Evolutionary conservation across 176 grass and related monocot genomes (phyloP), one percentile per base, ranked within the genome.

Genomic region (Oryza officinalis): DNA sequence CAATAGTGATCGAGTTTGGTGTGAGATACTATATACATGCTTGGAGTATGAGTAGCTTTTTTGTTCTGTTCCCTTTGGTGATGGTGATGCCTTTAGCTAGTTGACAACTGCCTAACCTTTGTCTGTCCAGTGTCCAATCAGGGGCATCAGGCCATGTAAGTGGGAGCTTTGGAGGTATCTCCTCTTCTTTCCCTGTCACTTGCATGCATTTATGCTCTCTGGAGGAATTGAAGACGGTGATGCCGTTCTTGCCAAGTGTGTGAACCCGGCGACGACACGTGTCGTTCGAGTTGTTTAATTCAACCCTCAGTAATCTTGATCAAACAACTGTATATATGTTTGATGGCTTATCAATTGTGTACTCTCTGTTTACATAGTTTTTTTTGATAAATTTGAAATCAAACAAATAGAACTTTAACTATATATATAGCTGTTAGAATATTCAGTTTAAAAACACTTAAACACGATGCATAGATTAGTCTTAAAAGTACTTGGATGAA

Each of bases 31-130:
- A 57, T 18, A 57, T 23, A 23, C 54, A 60, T 23, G 22, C 8
- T 10, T 60, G 54, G 8, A 54, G 18, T 13, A 2, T 59, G 52
- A 5, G 18, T 52, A 52, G 4, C 50, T 60, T 60, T 23, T 60
- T 60, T 52, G 25, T 22, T 79, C 76, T 85, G 26, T 80, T 71
- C 71, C 14, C 26, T 33, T 71, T 5, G 46, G 43, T 23, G 74
- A 83, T 52, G 27, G 35, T 22, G 71, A 69, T 63, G 27, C 31
- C 11, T 0, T 54, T 54, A 13, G 76, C 67, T 43, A 23, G 67
- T 35, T 75, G 83, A 69, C 79, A 74, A 33, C 67, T 67, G 73
- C 73, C 83, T 73, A 86, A 82, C 88, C 71, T 81, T 65, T 86
- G 72, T 86, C 72, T 65, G 30, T 54, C 72, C 23, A 65, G 37